These are phyloP conservation scores for Magnolia changhungtana DNA, from an alignment of 164 flowering plant genomes.

Conservation along the genomic window DNA sequence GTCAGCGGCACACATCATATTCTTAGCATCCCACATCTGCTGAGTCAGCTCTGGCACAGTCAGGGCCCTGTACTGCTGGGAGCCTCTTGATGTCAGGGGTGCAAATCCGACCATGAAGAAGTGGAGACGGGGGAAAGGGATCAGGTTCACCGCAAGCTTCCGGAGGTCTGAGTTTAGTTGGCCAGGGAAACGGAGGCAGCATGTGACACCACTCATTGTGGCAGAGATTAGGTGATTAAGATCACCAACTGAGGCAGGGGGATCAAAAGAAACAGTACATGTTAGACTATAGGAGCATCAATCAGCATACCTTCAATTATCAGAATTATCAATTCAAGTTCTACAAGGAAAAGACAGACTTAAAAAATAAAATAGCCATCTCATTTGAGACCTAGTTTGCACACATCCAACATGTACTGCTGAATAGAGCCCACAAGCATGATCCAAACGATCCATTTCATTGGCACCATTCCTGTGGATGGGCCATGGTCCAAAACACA, in stretches of 20 bases:
- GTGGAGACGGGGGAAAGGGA: conserved; percentile 12
- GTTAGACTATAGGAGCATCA: neutral
- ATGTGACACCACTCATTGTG: conserved; percentile 12
- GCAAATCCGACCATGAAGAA: conserved; percentile 25
- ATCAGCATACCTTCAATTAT: too few species aligned
- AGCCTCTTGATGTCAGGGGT: conserved; percentile 17
- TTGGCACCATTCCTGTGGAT: too few species aligned
- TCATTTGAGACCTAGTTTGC: too few species aligned
- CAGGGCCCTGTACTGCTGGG: conserved; percentile 17
- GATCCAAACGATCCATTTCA: too few species aligned
- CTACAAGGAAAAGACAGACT: too few species aligned
- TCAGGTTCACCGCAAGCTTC: conserved; percentile 10
- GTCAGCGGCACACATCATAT: conserved; percentile 26
- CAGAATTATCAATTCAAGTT: too few species aligned
- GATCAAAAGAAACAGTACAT: neutral
- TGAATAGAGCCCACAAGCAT: too few species aligned
- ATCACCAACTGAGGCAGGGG: conserved; percentile 4
- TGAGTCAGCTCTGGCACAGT: conserved; percentile 20
- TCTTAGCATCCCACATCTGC: conserved; percentile 23
- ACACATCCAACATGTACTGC: too few species aligned
- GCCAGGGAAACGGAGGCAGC: conserved; percentile 12
- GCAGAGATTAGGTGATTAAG: conserved; percentile 10
- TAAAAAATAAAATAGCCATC: too few species aligned
- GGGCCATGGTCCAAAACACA: too few species aligned
- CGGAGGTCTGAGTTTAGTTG: conserved; percentile 11